A percentile compares a stretch with the other conserved stretches of the same genome.
Conservation (phyloP, 768 basidiomycete species). For the Lactifluus subvellereus region DNA sequence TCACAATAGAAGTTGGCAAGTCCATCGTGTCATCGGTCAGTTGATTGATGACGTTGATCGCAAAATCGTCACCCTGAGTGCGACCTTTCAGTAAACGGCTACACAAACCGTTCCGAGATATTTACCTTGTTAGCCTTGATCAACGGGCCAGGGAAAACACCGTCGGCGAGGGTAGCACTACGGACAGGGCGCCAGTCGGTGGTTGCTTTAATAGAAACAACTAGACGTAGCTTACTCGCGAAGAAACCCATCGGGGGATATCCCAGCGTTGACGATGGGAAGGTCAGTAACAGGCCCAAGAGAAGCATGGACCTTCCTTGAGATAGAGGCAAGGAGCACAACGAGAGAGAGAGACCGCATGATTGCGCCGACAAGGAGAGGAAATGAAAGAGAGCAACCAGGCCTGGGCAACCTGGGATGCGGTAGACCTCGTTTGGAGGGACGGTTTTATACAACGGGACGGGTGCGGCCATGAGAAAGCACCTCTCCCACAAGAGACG, state of each 20-base stretch:
- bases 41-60: conserved; percentile 40
- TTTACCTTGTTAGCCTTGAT: conserved; percentile 36
- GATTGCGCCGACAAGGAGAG: not conserved
- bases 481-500: not conserved
- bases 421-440: not conserved
- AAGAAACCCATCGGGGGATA: conserved; percentile 26
- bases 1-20: conserved; percentile 44
- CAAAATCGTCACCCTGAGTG: conserved; percentile 33
- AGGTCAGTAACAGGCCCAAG: conserved; percentile 27
- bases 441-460: not conserved
- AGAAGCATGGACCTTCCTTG: conserved; percentile 4
- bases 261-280: conserved; percentile 20
- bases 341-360: not conserved
- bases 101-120: too few relatives aligned
- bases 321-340: conserved; percentile 2
- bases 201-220: not conserved
- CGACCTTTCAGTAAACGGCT: conserved; percentile 25
- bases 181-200: not conserved
- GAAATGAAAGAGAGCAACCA: not conserved
- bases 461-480: not conserved
- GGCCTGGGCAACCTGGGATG: not conserved
- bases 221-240: conserved; percentile 11
- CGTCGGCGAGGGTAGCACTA: conserved; percentile 40
- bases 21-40: conserved; percentile 42
- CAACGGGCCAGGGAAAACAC: conserved; percentile 43